Conservation (phyloP, 352 stramenopile species). For the Pythium utonaiense region DNA sequence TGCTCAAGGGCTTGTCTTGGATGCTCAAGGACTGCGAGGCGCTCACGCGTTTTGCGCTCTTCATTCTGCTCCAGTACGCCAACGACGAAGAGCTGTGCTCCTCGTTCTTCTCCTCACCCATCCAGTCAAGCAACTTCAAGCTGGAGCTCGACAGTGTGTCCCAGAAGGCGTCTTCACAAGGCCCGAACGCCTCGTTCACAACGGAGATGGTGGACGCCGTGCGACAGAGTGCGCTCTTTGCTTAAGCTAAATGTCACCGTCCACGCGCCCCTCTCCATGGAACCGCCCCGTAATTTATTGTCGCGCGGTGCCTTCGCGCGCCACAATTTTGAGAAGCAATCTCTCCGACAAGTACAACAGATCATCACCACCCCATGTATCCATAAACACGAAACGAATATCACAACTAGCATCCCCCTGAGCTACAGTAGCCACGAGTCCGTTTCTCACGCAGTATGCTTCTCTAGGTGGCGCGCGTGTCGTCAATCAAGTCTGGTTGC, state of each 20-base stretch:
- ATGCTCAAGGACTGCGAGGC: constrained; percentile 60
- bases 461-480: not conserved
- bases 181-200: constrained; percentile 38
- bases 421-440: too few species aligned
- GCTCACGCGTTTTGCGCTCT: constrained; percentile 55
- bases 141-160: constrained; percentile 39
- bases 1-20: constrained; percentile 57
- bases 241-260: constrained; percentile 25
- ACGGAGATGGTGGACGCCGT: constrained; percentile 50
- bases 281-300: constrained; percentile 1
- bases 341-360: too few species aligned
- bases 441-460: too few species aligned
- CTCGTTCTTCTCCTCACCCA: constrained; percentile 49
- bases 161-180: constrained; percentile 27
- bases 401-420: too few species aligned
- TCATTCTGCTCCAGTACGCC: constrained; percentile 59
- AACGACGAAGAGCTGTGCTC: constrained; percentile 32
- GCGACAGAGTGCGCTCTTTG: constrained; percentile 59
- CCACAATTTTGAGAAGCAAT: constrained; percentile 24
- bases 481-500: not conserved
- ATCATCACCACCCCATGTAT: constrained; percentile 14
- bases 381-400: constrained; percentile 15
- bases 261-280: not conserved
- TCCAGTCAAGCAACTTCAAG: constrained; percentile 58
- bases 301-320: not conserved